Evolutionary conservation across 495 filamentous ascomycete genomes (phyloP).

Genomic region (Aspergillus nanangensis): DNA sequence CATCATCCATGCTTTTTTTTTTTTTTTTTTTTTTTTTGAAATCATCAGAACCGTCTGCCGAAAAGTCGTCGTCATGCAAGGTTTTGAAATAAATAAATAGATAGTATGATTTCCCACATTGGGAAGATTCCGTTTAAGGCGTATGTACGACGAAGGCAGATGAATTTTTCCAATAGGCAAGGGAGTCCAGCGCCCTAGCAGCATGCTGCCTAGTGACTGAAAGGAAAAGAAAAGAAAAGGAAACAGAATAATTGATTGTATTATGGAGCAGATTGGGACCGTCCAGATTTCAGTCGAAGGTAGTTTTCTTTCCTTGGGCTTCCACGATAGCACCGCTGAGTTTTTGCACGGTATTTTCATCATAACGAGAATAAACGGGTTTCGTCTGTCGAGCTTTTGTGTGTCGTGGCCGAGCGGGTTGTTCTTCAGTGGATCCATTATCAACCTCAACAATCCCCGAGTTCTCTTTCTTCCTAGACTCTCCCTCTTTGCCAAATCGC

Average conservation of each 20-base stretch:
- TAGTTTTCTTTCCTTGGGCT: slow-evolving; percentile 76
- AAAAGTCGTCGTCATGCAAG: too few species aligned
- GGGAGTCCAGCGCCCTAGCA: too few species aligned
- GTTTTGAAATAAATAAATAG: too few species aligned
- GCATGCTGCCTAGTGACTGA: too few species aligned
- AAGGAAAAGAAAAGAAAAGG: too few species aligned
- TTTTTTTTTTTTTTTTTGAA: background rate
- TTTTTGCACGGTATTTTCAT: slow-evolving; percentile 45
- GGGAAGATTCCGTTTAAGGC: too few species aligned
- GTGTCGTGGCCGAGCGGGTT: slow-evolving; percentile 14
- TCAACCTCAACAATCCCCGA: slow-evolving; percentile 21
- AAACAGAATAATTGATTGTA: too few species aligned
- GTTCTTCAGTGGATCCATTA: slow-evolving; percentile 15
- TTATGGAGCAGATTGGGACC: too few species aligned
- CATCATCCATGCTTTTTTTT: background rate
- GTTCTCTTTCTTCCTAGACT: slow-evolving; percentile 29
- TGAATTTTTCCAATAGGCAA: too few species aligned
- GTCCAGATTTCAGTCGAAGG: slow-evolving; percentile 70
- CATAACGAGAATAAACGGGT: slow-evolving; percentile 35
- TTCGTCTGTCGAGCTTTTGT: slow-evolving; percentile 21
- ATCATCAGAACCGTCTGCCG: too few species aligned
- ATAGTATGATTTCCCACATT: too few species aligned
- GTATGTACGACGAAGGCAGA: too few species aligned
- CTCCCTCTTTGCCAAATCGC: slow-evolving; percentile 72
- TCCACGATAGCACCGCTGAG: slow-evolving; percentile 75